These are phyloP conservation scores for Chytridiales sp. DNA, from an alignment of 371 early-diverging fungal genomes.

Conservation along the genomic window DNA sequence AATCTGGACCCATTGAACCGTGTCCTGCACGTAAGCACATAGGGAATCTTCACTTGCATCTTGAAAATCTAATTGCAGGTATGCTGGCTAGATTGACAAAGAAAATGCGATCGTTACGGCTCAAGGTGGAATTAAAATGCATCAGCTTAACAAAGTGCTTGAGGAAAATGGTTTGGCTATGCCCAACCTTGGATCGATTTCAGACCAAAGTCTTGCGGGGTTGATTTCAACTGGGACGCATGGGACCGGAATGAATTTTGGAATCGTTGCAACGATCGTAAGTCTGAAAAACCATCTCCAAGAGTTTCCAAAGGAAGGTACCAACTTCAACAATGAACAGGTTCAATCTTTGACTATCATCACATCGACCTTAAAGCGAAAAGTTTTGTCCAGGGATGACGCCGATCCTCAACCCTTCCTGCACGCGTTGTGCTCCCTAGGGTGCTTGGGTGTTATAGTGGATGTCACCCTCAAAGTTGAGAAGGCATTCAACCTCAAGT, in stretches of 20 bases:
- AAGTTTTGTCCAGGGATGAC: slow-evolving; percentile 50
- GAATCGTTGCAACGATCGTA: slow-evolving; percentile 68
- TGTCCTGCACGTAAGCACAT: slow-evolving; percentile 44
- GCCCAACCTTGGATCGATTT: slow-evolving; percentile 78
- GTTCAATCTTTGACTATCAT: slow-evolving; percentile 39
- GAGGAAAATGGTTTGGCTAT: slow-evolving; percentile 64
- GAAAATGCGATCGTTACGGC: slow-evolving; percentile 57
- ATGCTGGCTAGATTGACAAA: slow-evolving; percentile 56
- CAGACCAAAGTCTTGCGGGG: slow-evolving; percentile 78
- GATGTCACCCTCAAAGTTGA: slow-evolving; percentile 71
- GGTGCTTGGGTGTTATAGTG: slow-evolving; percentile 74
- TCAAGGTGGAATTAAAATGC: slow-evolving; percentile 71
- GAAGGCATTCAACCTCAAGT: slow-evolving; percentile 65
- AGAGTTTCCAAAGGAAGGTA: background rate
- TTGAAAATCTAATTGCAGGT: background rate
- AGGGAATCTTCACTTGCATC: too few species aligned
- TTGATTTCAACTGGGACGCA: slow-evolving; percentile 79
- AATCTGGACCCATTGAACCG: slow-evolving; percentile 66
- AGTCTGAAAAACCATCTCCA: slow-evolving; percentile 9
- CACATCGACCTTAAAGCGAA: slow-evolving; percentile 54
- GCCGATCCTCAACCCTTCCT: slow-evolving; percentile 61
- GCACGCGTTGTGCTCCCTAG: slow-evolving; percentile 74
- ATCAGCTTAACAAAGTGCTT: slow-evolving; percentile 60
- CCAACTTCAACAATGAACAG: background rate
- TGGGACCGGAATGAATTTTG: slow-evolving; percentile 74